Evolutionary conservation across 306 rosid species (phyloP).

Genomic region (Hippophae tibetana): DNA sequence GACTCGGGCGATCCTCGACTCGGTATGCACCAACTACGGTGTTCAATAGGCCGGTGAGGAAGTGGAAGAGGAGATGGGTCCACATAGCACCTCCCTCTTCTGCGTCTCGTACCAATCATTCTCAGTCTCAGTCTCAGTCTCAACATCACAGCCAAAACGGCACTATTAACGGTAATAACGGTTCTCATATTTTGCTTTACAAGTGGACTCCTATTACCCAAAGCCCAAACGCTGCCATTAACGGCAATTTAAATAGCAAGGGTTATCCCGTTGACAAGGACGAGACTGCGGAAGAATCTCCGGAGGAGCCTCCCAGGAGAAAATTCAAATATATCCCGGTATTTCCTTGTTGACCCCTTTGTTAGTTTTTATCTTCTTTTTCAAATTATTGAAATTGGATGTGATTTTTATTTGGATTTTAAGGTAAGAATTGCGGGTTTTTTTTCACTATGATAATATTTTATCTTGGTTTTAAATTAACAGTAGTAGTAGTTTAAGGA

Average conservation of each 20-base stretch:
- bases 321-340: conserved; percentile 95
- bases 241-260: conserved; percentile 10
- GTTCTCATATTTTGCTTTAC: conserved; percentile 65
- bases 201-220: conserved; percentile 90
- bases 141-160: conserved; percentile 23
- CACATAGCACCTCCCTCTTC: conserved; percentile 63
- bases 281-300: conserved; percentile 4
- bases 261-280: conserved; percentile 17
- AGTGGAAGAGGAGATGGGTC: conserved; percentile 99
- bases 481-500: background rate
- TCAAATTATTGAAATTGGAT: background rate
- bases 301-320: conserved; percentile 73
- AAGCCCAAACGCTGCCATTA: conserved; percentile 40
- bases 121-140: conserved; percentile 22
- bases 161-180: conserved; percentile 61
- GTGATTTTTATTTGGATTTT: conserved; percentile 1
- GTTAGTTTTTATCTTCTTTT: background rate
- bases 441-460: background rate
- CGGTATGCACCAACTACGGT: conserved; percentile 96
- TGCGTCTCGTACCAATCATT: conserved; percentile 18
- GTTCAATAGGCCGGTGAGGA: conserved; percentile 91
- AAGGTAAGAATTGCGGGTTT: background rate
- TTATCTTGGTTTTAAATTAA: background rate
- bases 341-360: conserved; percentile 1
- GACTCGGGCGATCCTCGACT: conserved; percentile 87